A percentile compares a stretch with the other conserved stretches of the same genome.
Evolutionary conservation across 495 filamentous ascomycete genomes (phyloP).

Genomic region (Aspergillus olivimuriae): DNA sequence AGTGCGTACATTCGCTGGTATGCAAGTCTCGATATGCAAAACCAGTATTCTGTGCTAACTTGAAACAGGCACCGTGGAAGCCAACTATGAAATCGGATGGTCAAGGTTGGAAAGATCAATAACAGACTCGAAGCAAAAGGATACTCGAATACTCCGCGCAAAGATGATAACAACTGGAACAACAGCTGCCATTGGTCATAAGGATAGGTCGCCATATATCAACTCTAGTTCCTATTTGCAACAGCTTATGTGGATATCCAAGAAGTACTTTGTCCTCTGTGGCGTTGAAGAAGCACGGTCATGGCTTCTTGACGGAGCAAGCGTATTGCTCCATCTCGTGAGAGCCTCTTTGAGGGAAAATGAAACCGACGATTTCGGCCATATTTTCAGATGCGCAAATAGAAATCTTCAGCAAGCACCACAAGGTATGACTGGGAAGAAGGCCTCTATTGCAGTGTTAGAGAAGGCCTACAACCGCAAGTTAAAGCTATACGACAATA

Average conservation of each 20-base stretch:
- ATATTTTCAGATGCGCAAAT: not conserved
- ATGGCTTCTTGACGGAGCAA: conserved; percentile 6
- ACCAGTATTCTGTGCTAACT: not conserved
- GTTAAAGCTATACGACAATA: not conserved
- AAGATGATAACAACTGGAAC: not conserved
- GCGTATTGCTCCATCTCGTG: conserved; percentile 1
- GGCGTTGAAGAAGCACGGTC: not conserved
- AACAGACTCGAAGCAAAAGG: not conserved
- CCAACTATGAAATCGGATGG: conserved; percentile 4
- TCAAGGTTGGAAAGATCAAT: conserved; percentile 1
- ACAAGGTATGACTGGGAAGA: not conserved
- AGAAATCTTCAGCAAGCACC: not conserved
- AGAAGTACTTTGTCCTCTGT: conserved; percentile 4
- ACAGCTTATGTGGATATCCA: not conserved
- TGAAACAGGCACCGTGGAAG: not conserved
- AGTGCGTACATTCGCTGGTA: not conserved
- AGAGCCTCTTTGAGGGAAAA: not conserved
- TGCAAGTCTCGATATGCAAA: not conserved
- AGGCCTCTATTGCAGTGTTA: not conserved
- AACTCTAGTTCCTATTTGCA: not conserved
- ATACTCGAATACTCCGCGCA: not conserved
- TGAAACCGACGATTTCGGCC: not conserved
- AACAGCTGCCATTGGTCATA: not conserved
- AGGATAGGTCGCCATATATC: not conserved
- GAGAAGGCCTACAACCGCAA: not conserved